Base-by-base conservation (phyloP, 2,329 filamentous ascomycete genomes). In the Stagonosporopsis rhizophila region DNA sequence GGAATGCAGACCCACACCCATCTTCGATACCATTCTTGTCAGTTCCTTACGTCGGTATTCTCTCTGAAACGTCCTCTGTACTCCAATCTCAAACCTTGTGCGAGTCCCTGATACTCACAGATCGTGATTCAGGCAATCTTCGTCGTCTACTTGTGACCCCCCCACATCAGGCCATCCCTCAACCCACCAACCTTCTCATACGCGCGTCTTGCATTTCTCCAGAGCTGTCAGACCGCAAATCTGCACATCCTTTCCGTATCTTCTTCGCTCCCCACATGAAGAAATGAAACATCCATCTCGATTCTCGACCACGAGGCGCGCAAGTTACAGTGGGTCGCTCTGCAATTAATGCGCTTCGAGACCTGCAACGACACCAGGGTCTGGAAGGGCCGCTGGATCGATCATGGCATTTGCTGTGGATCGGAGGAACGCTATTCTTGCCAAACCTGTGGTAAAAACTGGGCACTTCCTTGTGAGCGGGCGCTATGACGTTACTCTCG, bases 391-490 rank as follows among this genome's bases (percentile, higher is more conserved):
- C 53, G 25, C 17, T 52, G 32, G 15, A 52, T 52, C 53, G 53
- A 56, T 56, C 53, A 44, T 17, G 27, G 37, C 11, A 39, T 42
- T 47, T 56, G 53, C 47, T 20, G 53, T 56, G 47, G 53, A 56
- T 56, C 53, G 53, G 20, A 19, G 6, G 19, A 25, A 41, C 41
- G 22, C 30, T 4, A 32, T 19, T 40, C 44, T 19, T 44, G 45
- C 45, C 45, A 50, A 27, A 49, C 34, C 32, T 37, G 22, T 44
- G 41, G 40, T 32, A 38, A 51, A 51, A 38, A 56, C 41, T 47
- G 37, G 53, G 47, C 42, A 28, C 6, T 37, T 17, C 28, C 27
- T 15, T 40, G 22, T 28, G 22, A n/a, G 40, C 19, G 14, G 23
- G 22, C 32, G 30, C 42, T 42, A 52, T 56, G 53, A 56, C 53